Evolutionary conservation across 106 monocot species (phyloP), one percentile per base, ranked within the genome.

Genomic region (Dendrobium chrysotoxum): DNA sequence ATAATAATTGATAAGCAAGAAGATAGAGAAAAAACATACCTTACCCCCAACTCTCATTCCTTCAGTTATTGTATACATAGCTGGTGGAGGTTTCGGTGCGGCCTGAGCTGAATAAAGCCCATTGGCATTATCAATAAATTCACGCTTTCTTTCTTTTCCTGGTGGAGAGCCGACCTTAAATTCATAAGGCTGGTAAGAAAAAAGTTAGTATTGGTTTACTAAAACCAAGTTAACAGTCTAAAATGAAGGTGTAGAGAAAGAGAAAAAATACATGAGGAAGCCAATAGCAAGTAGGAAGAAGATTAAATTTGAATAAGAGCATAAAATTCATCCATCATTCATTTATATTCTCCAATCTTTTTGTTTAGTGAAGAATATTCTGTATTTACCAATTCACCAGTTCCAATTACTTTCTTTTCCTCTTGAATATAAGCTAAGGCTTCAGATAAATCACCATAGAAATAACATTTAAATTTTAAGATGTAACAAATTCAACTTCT

Each of bases 11-110:
- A 61, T 23, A 61, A 10, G 21, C n/a, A 61, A 25, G 61, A 61
- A 61, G 4, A n/a, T 61, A 0, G n/a, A 61, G 4, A 61, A 55
- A 55, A 35, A 45, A 41, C 21, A 80, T 83, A 90, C 93, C 96
- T 92, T 96, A 18, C 93, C 96, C 28, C 96, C 96, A 21, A 93
- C 92, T 89, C 79, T 86, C 96, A 96, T 96, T 57, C 96, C 96
- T 87, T 96, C 93, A 28, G 92, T 86, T 68, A 93, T 66, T 21
- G 87, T 70, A 79, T 96, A 96, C 90, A 93, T 78, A 38, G 90
- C 96, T 12, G 93, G 78, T 35, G 96, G 96, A 5, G 96, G 96
- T 57, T 96, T 96, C 39, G 96, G 96, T 30, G 96, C 83, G 72
- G 96, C 93, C 80, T 96, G 96, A 31, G 96, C 93, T 76, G 96